Evolutionary conservation across 1,139 yeast species (phyloP), one percentile per base, ranked within the genome.

Genomic region (Saccharomyces hybrid): DNA sequence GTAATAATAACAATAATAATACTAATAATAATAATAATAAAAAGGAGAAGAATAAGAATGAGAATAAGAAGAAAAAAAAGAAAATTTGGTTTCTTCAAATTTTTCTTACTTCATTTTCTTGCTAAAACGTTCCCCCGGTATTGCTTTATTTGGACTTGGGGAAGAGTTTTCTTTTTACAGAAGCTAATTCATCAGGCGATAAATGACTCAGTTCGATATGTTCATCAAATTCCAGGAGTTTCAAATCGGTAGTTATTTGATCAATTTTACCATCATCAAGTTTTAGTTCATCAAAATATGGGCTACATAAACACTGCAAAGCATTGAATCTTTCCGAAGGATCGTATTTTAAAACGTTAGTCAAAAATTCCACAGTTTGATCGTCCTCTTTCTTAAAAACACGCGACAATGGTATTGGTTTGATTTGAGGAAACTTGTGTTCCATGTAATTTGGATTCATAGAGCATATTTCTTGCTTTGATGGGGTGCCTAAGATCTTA

Each of bases 381-480:
- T 64, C 67, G 50, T 69, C 69, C 57, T 69, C 73, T 49, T 66
- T 84, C 64, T 89, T 83, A 74, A 93, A 91, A 32, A 93, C 93
- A 65, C 86, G 87, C 54, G 79, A 73, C 64, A 93, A 78, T 34
- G 98, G 97, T 56, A 93, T 95, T 56, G 98, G 96, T 70, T 88
- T 86, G 68, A 93, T 93, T 64, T 89, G 93, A 2, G 99, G 99
- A 77, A 93, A 93, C 68, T 89, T 88, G 73, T 93, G 97, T 70
- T 93, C 99, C 86, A 89, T 88, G 74, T 93, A 95, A 72, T 90
- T 91, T 56, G 97, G 96, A 72, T 93, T 93, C 99, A 93, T 93
- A 59, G 91, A 82, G 68, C 85, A 81, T 63, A 93, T 93, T 72
- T 93, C 97, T 52, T 90, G 97, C 59, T 88, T 83, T 24, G 96